Conservation (phyloP, 352 stramenopile species). For the Pythium periplocum region DNA sequence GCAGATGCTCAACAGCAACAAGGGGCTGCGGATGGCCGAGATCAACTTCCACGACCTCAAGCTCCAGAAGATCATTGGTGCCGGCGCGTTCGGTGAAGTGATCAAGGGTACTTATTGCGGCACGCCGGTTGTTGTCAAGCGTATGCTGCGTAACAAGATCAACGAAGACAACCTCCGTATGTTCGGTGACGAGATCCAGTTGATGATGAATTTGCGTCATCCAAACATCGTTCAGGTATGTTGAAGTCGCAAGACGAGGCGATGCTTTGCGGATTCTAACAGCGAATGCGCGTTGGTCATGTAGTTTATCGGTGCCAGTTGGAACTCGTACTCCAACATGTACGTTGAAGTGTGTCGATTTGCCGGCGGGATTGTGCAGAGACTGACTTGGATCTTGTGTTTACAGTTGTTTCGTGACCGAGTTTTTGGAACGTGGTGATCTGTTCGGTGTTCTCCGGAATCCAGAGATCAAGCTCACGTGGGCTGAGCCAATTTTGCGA, state of each 20-base stretch:
- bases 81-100: slow-evolving; percentile 80
- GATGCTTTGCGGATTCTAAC: slow-evolving; percentile 1
- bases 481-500: slow-evolving; percentile 80
- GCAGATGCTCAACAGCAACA: slow-evolving; percentile 86
- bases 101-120: slow-evolving; percentile 89
- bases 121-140: slow-evolving; percentile 85
- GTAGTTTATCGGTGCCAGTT: slow-evolving; percentile 86
- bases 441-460: slow-evolving; percentile 80
- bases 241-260: not conserved
- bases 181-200: slow-evolving; percentile 87
- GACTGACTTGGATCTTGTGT: slow-evolving; percentile 4
- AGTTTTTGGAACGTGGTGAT: slow-evolving; percentile 82
- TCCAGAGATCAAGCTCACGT: slow-evolving; percentile 73
- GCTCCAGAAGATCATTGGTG: slow-evolving; percentile 85
- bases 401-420: slow-evolving; percentile 81
- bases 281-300: not conserved
- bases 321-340: slow-evolving; percentile 91
- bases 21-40: slow-evolving; percentile 79
- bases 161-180: slow-evolving; percentile 85
- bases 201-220: slow-evolving; percentile 89
- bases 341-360: slow-evolving; percentile 26
- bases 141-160: slow-evolving; percentile 88
- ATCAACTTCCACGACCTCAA: slow-evolving; percentile 89
- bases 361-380: no score
- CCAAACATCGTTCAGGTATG: slow-evolving; percentile 81